Evolutionary conservation across 129 eudicot genomes (phyloP), one percentile per base, ranked within the genome.

Genomic region (Sambucus nigra): DNA sequence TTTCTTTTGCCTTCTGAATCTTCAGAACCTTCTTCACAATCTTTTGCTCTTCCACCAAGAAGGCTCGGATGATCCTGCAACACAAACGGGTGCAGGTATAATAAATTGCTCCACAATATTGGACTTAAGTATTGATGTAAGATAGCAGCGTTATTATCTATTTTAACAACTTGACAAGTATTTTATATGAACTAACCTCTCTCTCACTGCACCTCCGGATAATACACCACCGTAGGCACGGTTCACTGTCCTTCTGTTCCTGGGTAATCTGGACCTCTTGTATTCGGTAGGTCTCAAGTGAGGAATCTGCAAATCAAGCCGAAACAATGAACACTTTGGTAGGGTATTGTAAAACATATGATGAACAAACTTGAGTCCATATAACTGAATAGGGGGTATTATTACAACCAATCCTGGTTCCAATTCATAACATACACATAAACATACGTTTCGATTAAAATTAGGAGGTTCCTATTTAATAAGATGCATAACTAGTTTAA

Each of bases 11-110:
- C 75, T 82, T 82, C 58, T 82, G 92, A 59, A 82, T 74, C 82
- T 82, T 82, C 72, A 82, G 39, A 42, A 82, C 92, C 75, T 82
- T 78, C 75, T 82, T 82, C 66, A 82, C 92, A 52, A 82, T 82
- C 86, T 82, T 82, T 70, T 80, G 88, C 69, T 82, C 86, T 65
- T 78, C 92, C 17, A 82, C 75, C 77, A 82, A 65, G 65, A 82
- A 82, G 10, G 91, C 91, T 56, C 91, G 74, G 32, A 82, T 82
- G 66, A 82, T 82, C 69, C 91, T 82, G 71, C 29, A 44, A 67
- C 50, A 33, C 40, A 51, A 29, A 5, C 49, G 29, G 11, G 32
- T 23, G 22, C 10, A 32, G 15, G 13, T 2, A n/a, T 26, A 15
- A 51, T 12, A 26, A 24, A 24, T 20, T 17, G 25, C 32, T 31